Evolutionary conservation across 306 rosid genomes (phyloP).

Genomic region (Dryas drummondii): DNA sequence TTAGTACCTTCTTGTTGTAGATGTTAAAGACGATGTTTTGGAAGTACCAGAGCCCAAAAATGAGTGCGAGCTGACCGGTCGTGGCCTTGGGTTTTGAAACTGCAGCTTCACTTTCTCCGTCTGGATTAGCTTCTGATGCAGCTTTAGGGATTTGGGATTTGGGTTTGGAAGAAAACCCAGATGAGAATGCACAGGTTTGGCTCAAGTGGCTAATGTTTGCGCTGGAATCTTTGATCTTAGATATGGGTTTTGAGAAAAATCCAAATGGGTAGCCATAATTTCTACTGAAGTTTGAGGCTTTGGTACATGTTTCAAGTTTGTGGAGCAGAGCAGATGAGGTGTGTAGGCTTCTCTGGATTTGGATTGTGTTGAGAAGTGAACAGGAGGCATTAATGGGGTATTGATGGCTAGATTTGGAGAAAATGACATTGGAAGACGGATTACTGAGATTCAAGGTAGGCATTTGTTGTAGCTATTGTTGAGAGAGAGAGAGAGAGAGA

Average conservation of each 20-base stretch:
- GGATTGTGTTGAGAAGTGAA: conserved; percentile 33
- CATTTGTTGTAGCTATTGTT: conserved; percentile 34
- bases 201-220: conserved; percentile 32
- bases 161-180: conserved; percentile 41
- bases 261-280: conserved; percentile 23
- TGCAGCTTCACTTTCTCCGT: conserved; percentile 13
- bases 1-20: conserved; percentile 79
- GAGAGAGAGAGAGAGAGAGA: background rate
- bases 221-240: conserved; percentile 38
- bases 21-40: conserved; percentile 89
- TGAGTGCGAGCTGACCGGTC: conserved; percentile 54
- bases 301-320: conserved; percentile 2
- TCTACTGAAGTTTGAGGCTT: conserved; percentile 5
- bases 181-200: conserved; percentile 27
- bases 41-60: conserved; percentile 87
- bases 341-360: conserved; percentile 12
- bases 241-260: conserved; percentile 34
- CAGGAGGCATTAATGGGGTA: conserved; percentile 32
- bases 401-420: conserved; percentile 39
- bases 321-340: conserved; percentile 9
- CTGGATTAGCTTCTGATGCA: conserved; percentile 45
- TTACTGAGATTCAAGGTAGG: conserved; percentile 40
- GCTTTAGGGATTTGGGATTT: conserved; percentile 42
- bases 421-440: conserved; percentile 46
- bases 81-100: conserved; percentile 42